Evolutionary conservation across 2,329 filamentous ascomycete genomes (phyloP).

Genomic region (Neopestalotiopsis sp.): DNA sequence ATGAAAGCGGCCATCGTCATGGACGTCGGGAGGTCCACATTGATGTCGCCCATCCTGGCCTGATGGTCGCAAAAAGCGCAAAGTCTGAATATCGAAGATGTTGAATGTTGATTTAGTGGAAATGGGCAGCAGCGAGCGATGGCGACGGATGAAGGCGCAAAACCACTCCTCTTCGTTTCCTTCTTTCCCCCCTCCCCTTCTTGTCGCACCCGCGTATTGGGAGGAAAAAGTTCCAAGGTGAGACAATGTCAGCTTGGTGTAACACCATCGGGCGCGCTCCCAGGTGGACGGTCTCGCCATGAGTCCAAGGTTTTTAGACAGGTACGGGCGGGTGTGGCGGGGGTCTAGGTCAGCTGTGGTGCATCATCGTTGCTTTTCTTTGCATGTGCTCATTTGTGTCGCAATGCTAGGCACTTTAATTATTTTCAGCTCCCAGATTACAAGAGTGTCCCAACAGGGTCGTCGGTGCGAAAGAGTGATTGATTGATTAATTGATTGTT

Average conservation of each 20-base stretch:
- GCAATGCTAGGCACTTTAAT: background rate
- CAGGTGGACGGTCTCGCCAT: background rate
- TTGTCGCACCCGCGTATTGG: background rate
- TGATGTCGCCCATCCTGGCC: slow-evolving; percentile 1
- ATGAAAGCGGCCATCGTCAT: slow-evolving; percentile 10
- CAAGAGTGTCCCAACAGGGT: background rate
- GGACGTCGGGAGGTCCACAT: background rate
- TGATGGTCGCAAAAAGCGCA: background rate
- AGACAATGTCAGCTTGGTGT: background rate
- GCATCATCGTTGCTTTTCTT: background rate
- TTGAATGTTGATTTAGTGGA: background rate
- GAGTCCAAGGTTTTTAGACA: background rate
- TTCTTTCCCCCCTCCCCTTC: too few species aligned
- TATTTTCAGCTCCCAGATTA: background rate
- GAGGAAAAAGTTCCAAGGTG: background rate
- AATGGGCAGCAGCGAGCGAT: background rate
- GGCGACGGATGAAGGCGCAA: background rate
- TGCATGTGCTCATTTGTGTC: background rate
- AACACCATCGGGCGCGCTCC: background rate
- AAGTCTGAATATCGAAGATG: background rate
- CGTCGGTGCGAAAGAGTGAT: background rate
- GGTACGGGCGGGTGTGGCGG: background rate
- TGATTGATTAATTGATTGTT: background rate
- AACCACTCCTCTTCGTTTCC: background rate
- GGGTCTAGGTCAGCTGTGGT: background rate